phyloP scores from a whole-genome alignment of 2,329 filamentous ascomycete genomes.

The Elsinoe ampelina region DNA sequence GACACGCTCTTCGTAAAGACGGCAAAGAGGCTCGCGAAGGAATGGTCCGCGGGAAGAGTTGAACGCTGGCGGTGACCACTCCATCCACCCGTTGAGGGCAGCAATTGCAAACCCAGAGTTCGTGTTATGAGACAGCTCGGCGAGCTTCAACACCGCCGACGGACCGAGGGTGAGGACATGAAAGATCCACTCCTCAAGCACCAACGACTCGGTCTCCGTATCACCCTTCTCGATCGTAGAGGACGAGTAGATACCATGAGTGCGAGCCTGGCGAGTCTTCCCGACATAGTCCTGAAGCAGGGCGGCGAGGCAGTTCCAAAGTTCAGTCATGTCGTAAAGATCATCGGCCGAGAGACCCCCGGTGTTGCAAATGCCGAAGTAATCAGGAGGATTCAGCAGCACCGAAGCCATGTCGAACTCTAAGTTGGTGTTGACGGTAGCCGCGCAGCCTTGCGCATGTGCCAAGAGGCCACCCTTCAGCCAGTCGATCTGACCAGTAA shows the following conservation, averaged over 20 bases:
- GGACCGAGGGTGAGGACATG: constrained; percentile 52
- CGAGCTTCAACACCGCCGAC: constrained; percentile 45
- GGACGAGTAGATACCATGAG: constrained; percentile 46
- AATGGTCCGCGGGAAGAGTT: constrained; percentile 46
- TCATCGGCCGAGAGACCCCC: constrained; percentile 46
- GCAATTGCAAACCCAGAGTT: constrained; percentile 44
- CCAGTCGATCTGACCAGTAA: constrained; percentile 54
- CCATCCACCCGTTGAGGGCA: constrained; percentile 45
- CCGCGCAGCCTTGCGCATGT: constrained; percentile 36
- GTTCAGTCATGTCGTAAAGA: constrained; percentile 55
- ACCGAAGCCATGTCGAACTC: constrained; percentile 44
- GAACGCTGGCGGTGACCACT: constrained; percentile 43
- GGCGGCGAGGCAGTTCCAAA: constrained; percentile 53
- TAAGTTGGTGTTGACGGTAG: constrained; percentile 38
- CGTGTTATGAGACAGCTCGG: constrained; percentile 29
- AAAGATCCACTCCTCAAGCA: constrained; percentile 53
- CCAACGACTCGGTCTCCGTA: constrained; percentile 42
- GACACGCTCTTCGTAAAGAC: constrained; percentile 48
- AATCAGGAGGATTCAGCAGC: constrained; percentile 46
- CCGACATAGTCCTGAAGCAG: constrained; percentile 49
- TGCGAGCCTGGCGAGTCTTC: constrained; percentile 44
- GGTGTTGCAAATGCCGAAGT: constrained; percentile 50
- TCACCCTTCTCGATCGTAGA: constrained; percentile 39
- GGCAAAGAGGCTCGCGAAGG: constrained; percentile 51
- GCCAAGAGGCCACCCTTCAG: constrained; percentile 48